These are phyloP conservation scores for Colletotrichum chlorophyti DNA, from an alignment of 2,329 filamentous ascomycete species.

Conservation along the genomic window DNA sequence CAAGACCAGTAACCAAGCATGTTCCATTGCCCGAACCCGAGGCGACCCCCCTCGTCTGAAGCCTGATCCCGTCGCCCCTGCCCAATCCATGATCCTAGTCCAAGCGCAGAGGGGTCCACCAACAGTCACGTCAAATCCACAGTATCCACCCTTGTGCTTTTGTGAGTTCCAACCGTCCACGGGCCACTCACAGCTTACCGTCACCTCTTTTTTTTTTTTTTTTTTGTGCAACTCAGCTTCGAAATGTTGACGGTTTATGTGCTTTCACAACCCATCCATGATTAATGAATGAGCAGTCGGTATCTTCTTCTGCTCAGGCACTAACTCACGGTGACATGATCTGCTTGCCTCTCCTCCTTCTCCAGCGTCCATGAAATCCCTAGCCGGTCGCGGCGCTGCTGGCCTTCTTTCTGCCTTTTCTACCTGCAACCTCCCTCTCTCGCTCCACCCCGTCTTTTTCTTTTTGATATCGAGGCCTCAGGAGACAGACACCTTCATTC, in stretches of 20 bases:
- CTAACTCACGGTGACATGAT: too few species aligned
- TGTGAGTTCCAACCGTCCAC: conserved; percentile 25
- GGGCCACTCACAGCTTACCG: background rate
- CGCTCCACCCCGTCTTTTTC: conserved; percentile 16
- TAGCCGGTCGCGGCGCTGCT: too few species aligned
- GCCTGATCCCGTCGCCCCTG: too few species aligned
- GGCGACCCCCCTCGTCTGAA: too few species aligned
- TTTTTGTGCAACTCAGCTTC: background rate
- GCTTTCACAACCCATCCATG: too few species aligned
- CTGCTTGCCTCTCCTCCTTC: background rate
- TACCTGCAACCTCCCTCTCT: conserved; percentile 22
- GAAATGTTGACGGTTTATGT: too few species aligned
- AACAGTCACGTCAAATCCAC: conserved; percentile 20
- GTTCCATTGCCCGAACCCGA: conserved; percentile 5
- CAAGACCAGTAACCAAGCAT: background rate
- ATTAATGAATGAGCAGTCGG: too few species aligned
- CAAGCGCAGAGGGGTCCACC: too few species aligned
- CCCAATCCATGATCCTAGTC: too few species aligned
- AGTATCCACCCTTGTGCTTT: background rate
- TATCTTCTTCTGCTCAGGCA: too few species aligned
- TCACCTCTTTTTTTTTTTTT: background rate
- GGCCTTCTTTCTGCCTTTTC: conserved; percentile 10
- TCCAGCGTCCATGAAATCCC: too few species aligned
- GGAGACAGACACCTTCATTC: background rate
- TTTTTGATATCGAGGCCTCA: conserved; percentile 3